phyloP scores from a whole-genome alignment of 495 filamentous ascomycete species.

The Annulohypoxylon nitens region DNA sequence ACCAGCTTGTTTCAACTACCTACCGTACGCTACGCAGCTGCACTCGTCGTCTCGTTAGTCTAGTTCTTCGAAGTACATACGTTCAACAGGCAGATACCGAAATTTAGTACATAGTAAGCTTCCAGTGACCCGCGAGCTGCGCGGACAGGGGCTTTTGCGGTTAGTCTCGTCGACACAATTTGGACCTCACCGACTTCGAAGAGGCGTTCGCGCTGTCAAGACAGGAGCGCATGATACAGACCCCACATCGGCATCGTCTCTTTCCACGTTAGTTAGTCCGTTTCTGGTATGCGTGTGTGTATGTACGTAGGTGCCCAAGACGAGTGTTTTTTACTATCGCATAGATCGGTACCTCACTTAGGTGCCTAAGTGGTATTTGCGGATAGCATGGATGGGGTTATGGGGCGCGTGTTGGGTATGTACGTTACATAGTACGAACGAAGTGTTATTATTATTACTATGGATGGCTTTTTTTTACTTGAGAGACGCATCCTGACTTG shows the following conservation, averaged over 20 bases:
- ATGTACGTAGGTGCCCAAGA: background rate
- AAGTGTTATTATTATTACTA: background rate
- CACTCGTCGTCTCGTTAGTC: background rate
- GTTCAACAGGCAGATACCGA: too few relatives aligned
- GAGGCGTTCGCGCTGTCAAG: background rate
- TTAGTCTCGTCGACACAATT: background rate
- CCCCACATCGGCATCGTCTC: conserved; percentile 14
- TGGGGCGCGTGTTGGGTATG: background rate
- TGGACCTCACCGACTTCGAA: conserved; percentile 27
- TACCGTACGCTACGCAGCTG: background rate
- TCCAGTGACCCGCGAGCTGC: background rate
- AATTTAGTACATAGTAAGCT: conserved; percentile 20
- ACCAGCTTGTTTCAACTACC: conserved; percentile 14
- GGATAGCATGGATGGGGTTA: background rate
- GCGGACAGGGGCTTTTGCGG: conserved; percentile 13
- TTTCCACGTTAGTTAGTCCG: background rate
- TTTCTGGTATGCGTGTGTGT: background rate
- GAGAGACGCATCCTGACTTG: too few relatives aligned
- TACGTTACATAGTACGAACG: too few relatives aligned
- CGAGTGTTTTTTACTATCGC: background rate
- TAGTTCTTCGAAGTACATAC: background rate
- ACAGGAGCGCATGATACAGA: background rate
- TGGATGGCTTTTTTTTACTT: too few relatives aligned
- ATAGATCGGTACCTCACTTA: background rate
- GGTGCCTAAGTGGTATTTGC: background rate